These are phyloP conservation scores for Aotearoamyces nothofagi DNA, from an alignment of 2,329 filamentous ascomycete genomes.

Conservation along the genomic window DNA sequence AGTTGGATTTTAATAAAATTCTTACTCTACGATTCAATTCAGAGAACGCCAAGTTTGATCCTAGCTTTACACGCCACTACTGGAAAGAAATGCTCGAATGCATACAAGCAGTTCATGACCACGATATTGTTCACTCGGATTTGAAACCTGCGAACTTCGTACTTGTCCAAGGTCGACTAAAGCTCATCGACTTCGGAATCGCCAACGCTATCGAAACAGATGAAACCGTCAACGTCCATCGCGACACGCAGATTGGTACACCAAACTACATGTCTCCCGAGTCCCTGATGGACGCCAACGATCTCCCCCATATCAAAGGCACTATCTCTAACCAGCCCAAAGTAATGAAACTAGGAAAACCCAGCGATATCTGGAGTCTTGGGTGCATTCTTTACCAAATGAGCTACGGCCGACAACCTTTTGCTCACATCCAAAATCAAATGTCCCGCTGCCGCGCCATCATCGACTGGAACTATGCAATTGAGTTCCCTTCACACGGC, in stretches of 20 bases:
- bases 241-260: slow-evolving; percentile 87
- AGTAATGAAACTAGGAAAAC: slow-evolving; percentile 90
- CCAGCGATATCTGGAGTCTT: slow-evolving; percentile 89
- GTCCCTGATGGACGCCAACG: slow-evolving; percentile 77
- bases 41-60: slow-evolving; percentile 65
- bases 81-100: slow-evolving; percentile 99
- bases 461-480: slow-evolving; percentile 59
- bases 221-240: slow-evolving; percentile 92
- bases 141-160: slow-evolving; percentile 97
- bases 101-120: slow-evolving; percentile 72
- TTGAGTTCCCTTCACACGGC: slow-evolving; percentile 56
- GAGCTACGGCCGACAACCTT: slow-evolving; percentile 93
- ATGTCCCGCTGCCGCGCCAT: slow-evolving; percentile 80
- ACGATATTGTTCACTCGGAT: slow-evolving; percentile 92
- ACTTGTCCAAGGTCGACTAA: slow-evolving; percentile 74
- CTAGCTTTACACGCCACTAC: slow-evolving; percentile 88
- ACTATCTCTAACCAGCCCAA: slow-evolving; percentile 35
- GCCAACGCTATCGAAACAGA: slow-evolving; percentile 93
- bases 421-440: slow-evolving; percentile 79
- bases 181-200: slow-evolving; percentile 97
- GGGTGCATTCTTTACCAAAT: slow-evolving; percentile 97
- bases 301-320: slow-evolving; percentile 21
- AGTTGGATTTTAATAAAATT: slow-evolving; percentile 81
- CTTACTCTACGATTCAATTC: slow-evolving; percentile 58
- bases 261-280: slow-evolving; percentile 99